Evolutionary conservation across 164 flowering plant species (phyloP), one percentile per base, ranked within the genome.

Genomic region (Echeveria elegans): DNA sequence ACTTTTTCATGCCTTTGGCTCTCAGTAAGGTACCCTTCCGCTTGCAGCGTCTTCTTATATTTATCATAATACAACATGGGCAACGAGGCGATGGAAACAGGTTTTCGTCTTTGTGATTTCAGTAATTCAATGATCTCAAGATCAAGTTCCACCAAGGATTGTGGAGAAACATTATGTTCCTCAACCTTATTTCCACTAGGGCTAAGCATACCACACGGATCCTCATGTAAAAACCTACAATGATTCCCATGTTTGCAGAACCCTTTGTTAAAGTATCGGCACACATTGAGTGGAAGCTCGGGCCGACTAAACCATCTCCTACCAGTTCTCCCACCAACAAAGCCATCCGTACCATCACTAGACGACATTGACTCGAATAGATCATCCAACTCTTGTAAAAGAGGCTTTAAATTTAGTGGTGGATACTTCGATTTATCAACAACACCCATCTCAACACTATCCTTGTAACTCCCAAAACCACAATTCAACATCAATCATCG

Each of bases 1-100:
- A 86, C 86, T 68, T 82, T 83, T 38, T 89, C 88, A 66, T 88
- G 88, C 70, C 94, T 81, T 65, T 88, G 94, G 73, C 94, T 86
- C 77, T 85, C 94, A 0, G 94, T 88, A 1, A 86, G 81, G 66
- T 88, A 88, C 50, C 90, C 89, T 32, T 86, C 88, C 0, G 90
- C 90, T 68, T 86, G 87, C 32, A 88, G 80, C 26, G 67, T 77
- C 76, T 71, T 82, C 29, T 88, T 86, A 64, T 83, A 88, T 68
- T 73, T 88, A 65, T 86, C 94, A 68, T 72, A 79, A 71, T 86
- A 88, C 80, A 88, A 14, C 86, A 82, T 77, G 0, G 93, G 93
- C 67, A 88, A 66, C 4, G 88, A 80, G 0, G 93, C 94, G 68
- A 88, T 86, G 3, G 90, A 84, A 34, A 88, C 82, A n/a, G 93